Evolutionary conservation across 2,329 filamentous ascomycete genomes (phyloP).

Genomic region (Nakataea oryzae): DNA sequence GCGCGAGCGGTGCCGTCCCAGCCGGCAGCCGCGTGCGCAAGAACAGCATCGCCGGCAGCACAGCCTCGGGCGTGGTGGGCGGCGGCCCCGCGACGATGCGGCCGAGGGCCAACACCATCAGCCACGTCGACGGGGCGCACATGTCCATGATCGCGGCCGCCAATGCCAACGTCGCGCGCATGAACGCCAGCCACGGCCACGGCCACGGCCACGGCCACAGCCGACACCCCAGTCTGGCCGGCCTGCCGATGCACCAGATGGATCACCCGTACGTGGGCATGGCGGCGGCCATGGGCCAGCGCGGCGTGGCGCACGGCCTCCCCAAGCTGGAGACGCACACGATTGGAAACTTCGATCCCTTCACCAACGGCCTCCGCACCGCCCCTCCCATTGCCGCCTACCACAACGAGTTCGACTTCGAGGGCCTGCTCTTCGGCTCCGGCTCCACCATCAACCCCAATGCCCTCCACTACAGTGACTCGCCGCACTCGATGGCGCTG

Average conservation of each 20-base stretch:
- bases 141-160: constrained; percentile 61
- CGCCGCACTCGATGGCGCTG: constrained; percentile 55
- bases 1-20: constrained; percentile 61
- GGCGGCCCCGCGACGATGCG: constrained; percentile 49
- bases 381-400: constrained; percentile 60
- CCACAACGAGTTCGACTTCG: constrained; percentile 58
- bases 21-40: constrained; percentile 72
- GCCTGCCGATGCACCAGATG: constrained; percentile 47
- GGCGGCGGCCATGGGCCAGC: constrained; percentile 56
- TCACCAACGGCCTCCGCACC: constrained; percentile 61
- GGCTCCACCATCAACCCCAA: constrained; percentile 62
- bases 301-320: constrained; percentile 56
- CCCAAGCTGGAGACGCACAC: constrained; percentile 75
- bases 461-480: constrained; percentile 74
- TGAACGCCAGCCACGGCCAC: constrained; percentile 43
- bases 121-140: constrained; percentile 71
- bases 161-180: constrained; percentile 40
- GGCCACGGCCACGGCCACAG: constrained; percentile 52
- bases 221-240: constrained; percentile 66
- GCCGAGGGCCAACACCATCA: constrained; percentile 91
- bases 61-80: constrained; percentile 28
- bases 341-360: constrained; percentile 51
- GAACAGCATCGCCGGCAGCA: constrained; percentile 67
- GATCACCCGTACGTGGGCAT: constrained; percentile 61
- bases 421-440: constrained; percentile 58